Percentiles rank a stretch among this genome's conserved stretches.
phyloP scores from a whole-genome alignment of 2,329 filamentous ascomycete genomes.

The Aspergillaceae sp. region DNA sequence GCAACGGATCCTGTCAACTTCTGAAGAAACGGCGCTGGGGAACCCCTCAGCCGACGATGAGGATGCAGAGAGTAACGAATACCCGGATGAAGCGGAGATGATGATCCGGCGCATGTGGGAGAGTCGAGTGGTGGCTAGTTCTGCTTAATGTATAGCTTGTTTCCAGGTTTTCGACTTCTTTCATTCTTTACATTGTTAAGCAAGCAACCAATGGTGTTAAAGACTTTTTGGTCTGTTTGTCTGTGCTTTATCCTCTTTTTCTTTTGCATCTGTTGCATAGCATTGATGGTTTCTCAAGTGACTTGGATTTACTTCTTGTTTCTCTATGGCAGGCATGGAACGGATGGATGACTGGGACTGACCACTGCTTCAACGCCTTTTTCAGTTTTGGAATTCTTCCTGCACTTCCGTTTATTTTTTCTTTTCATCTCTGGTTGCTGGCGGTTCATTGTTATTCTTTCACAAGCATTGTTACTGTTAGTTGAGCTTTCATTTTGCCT shows the following conservation, averaged over 20 bases:
- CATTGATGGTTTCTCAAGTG: not conserved
- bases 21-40: constrained; percentile 22
- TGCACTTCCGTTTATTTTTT: not conserved
- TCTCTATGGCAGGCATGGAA: too few relatives aligned
- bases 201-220: too few relatives aligned
- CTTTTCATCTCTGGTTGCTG: not conserved
- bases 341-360: too few relatives aligned
- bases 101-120: constrained; percentile 38
- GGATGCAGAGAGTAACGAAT: constrained; percentile 16
- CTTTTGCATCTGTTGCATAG: not conserved
- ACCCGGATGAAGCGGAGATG: constrained; percentile 25
- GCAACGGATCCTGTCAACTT: constrained; percentile 27
- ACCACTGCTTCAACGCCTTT: not conserved
- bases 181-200: too few relatives aligned
- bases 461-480: not conserved
- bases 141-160: constrained; percentile 16
- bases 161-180: too few relatives aligned
- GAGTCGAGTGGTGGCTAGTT: constrained; percentile 32
- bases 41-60: constrained; percentile 10
- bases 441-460: not conserved
- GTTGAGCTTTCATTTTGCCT: not conserved
- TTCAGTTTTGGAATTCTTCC: too few relatives aligned
- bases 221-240: too few relatives aligned
- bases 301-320: too few relatives aligned
- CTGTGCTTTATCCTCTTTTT: too few relatives aligned